Conservation (phyloP, 179 eudicot species). For the Silene noctiflora region DNA sequence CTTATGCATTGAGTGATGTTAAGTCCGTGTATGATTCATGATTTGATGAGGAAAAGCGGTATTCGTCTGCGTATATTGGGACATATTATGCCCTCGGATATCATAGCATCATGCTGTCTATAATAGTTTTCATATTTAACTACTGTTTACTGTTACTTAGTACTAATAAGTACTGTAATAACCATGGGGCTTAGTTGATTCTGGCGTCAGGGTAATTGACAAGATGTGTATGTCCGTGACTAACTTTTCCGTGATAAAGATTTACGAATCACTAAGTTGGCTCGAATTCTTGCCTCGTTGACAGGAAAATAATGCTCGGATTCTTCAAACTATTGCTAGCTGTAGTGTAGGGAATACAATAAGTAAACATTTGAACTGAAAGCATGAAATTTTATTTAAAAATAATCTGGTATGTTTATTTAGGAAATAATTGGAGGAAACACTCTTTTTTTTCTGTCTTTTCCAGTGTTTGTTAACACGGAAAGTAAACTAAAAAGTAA, state of each 20-base stretch:
- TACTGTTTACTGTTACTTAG: neutral
- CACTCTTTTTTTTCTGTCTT: constrained; percentile 12
- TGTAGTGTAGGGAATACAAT: neutral
- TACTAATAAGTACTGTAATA: neutral
- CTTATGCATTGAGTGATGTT: neutral
- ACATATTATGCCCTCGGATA: constrained; percentile 24
- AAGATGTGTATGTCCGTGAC: neutral
- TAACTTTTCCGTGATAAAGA: neutral
- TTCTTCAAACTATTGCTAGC: neutral
- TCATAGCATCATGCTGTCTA: constrained; percentile 3
- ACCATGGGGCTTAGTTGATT: neutral
- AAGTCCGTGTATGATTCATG: constrained; percentile 4
- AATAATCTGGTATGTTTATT: neutral
- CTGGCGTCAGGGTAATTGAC: neutral
- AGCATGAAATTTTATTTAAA: constrained; percentile 9
- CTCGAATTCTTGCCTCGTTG: neutral
- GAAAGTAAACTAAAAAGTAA: constrained; percentile 22
- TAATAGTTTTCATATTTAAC: neutral
- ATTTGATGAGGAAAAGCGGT: constrained; percentile 12
- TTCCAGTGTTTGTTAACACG: constrained; percentile 18
- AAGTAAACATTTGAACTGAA: too few relatives aligned
- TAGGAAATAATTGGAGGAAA: constrained; percentile 8
- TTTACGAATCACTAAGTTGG: neutral
- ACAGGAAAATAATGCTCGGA: neutral
- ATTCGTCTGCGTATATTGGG: constrained; percentile 24